Percentiles rank a stretch among this genome's conserved stretches.
Conservation (phyloP, 148 eudicot species). For the Arbutus unedo region DNA sequence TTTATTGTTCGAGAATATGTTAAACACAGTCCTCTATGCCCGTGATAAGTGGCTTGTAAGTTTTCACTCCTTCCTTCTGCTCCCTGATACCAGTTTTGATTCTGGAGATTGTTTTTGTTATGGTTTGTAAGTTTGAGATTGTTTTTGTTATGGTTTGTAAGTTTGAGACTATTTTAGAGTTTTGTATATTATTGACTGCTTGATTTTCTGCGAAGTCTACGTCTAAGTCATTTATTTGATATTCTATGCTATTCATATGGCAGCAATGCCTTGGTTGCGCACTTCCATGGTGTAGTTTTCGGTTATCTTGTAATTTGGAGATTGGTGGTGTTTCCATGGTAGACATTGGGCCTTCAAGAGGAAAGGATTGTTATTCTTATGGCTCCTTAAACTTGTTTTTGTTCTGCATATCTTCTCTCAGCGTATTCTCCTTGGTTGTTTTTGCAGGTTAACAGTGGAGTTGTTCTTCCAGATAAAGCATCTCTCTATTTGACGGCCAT, state of each 20-base stretch:
- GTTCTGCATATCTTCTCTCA: not conserved
- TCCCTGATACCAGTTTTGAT: not conserved
- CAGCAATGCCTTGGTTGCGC: not conserved
- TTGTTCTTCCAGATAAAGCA: slow-evolving; percentile 91
- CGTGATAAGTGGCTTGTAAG: slow-evolving; percentile 99
- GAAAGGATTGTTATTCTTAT: not conserved
- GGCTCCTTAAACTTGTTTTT: not conserved
- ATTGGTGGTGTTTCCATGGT: not conserved
- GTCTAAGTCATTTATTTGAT: not conserved
- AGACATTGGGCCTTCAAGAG: not conserved
- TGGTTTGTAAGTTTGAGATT: slow-evolving; percentile 5
- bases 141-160: too few species aligned
- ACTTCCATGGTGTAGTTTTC: not conserved
- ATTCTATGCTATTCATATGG: not conserved
- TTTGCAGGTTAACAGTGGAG: slow-evolving; percentile 64
- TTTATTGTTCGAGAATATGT: slow-evolving; percentile 86
- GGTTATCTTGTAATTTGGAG: not conserved
- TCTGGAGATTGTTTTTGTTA: not conserved
- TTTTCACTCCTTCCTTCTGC: slow-evolving; percentile 9
- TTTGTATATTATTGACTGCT: not conserved
- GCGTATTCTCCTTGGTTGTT: slow-evolving; percentile 18
- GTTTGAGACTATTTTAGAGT: not conserved
- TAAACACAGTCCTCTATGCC: slow-evolving; percentile 91
- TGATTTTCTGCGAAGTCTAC: not conserved
- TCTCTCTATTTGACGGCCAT: slow-evolving; percentile 89